Evolutionary conservation across 129 eudicot species (phyloP).

Genomic region (Dittrichia graveolens): DNA sequence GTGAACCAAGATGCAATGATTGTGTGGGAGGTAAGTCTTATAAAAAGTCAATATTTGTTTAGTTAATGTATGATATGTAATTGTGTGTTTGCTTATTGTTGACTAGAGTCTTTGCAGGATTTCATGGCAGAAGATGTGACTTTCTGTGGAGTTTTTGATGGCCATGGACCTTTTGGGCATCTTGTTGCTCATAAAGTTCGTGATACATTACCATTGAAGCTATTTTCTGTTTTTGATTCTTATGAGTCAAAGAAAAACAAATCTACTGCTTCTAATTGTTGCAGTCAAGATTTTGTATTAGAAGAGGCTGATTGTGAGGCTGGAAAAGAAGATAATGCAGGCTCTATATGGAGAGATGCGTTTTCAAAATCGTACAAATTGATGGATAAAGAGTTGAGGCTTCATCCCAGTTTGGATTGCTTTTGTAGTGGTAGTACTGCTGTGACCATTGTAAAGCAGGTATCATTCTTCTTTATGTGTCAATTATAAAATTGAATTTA

Average conservation of each 20-base stretch:
- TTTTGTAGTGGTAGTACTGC: constrained; percentile 99
- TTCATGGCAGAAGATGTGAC: constrained; percentile 84
- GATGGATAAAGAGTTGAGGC: constrained; percentile 93
- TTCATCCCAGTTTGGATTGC: constrained; percentile 87
- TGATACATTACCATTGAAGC: constrained; percentile 75
- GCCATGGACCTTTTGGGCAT: constrained; percentile 97
- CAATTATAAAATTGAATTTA: neutral
- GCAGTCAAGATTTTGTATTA: constrained; percentile 53
- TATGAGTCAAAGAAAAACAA: constrained; percentile 57
- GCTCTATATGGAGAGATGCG: constrained; percentile 76
- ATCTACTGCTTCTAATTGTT: constrained; percentile 50
- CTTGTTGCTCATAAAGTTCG: constrained; percentile 94
- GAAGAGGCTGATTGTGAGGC: constrained; percentile 60
- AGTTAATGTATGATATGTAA: neutral
- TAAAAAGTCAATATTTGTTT: neutral
- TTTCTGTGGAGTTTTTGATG: constrained; percentile 92
- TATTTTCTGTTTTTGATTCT: constrained; percentile 67
- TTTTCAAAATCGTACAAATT: constrained; percentile 81
- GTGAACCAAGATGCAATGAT: constrained; percentile 97
- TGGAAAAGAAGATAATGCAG: constrained; percentile 56
- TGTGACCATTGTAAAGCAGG: constrained; percentile 90
- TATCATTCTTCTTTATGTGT: constrained; percentile 20
- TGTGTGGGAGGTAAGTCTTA: constrained; percentile 88
- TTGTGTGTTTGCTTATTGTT: constrained; percentile 8
- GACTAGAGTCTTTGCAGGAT: constrained; percentile 53